Percentiles rank a stretch among this genome's conserved stretches.
Conservation (phyloP, 2,329 filamentous ascomycete species). For the Botrytis fabae region DNA sequence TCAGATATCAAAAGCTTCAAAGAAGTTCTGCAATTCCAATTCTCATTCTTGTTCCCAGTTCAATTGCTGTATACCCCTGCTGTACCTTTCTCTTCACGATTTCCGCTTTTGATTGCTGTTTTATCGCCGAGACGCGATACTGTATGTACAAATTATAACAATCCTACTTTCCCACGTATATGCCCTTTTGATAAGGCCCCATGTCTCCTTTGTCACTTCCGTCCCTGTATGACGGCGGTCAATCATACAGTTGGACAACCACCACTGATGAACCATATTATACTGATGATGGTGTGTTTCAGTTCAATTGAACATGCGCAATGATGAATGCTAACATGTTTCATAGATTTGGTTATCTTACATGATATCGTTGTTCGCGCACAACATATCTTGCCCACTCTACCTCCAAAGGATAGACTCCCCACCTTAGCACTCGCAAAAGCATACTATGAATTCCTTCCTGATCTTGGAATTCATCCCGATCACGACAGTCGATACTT, state of each 20-base stretch:
- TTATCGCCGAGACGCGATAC: slow-evolving; percentile 39
- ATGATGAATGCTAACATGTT: slow-evolving; percentile 18
- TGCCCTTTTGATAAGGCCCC: slow-evolving; percentile 37
- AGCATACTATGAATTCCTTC: slow-evolving; percentile 77
- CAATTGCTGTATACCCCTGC: slow-evolving; percentile 12
- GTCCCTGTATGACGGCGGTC: slow-evolving; percentile 26
- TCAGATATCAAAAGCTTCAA: slow-evolving; percentile 6
- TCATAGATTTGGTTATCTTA: slow-evolving; percentile 72
- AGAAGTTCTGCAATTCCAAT: slow-evolving; percentile 11
- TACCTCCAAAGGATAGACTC: slow-evolving; percentile 61
- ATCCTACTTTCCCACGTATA: slow-evolving; percentile 22
- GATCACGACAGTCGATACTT: slow-evolving; percentile 75
- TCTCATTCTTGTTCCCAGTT: not conserved
- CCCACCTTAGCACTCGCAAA: slow-evolving; percentile 77
- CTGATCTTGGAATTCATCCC: slow-evolving; percentile 66
- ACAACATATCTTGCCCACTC: slow-evolving; percentile 59
- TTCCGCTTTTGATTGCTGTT: slow-evolving; percentile 19
- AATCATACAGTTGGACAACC: slow-evolving; percentile 18
- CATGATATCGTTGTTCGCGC: slow-evolving; percentile 75
- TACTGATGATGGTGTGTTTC: slow-evolving; percentile 57
- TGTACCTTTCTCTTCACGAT: slow-evolving; percentile 21
- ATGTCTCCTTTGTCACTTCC: slow-evolving; percentile 47
- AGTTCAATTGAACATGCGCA: not conserved
- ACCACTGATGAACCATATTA: slow-evolving; percentile 49
- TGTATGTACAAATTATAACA: slow-evolving; percentile 31